Evolutionary conservation across 208 protist genomes (phyloP), one percentile per base, ranked within the genome.

Genomic region (Endotrypanum monterogeii): DNA sequence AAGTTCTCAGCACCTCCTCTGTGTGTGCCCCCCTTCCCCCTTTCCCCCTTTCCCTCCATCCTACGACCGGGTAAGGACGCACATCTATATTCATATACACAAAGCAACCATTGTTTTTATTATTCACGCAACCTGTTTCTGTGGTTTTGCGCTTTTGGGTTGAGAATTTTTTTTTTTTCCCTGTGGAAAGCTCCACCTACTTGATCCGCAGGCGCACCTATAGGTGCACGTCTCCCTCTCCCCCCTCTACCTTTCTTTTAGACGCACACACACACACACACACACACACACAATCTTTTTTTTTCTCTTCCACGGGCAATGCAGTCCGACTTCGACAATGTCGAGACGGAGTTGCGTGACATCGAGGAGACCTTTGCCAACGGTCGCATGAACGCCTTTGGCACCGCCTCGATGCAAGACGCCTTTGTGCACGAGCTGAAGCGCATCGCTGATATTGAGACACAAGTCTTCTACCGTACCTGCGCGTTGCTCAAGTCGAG

Each of bases 371-470:
- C 94, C 57, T 97, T 97, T 70, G 73, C 88, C 57, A 89, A 86
- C 3, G 92, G 92, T 32, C 83, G 86, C 58, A 95, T 95, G 90
- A 94, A 94, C 70, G 90, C 89, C 14, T 97, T 97, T 73, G 92
- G 92, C 48, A 88, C 77, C 55, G 66, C 82, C 6, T 61, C 61
- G 7, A 90, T 85, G 28, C 88, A 92, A 69, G 89, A 96, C 62
- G 83, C 81, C 46, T 92, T 96, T 56, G 71, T 94, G 25, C 83
- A 89, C 12, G 90, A 97, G 68, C 78, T 94, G 25, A 72, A 84
- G 71, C 82, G 84, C 46, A 97, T 97, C 72, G 83, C 89, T 0
- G 89, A 94, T 39, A 89, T 97, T 55, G 90, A 97, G 52, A 91
- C 90, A 14, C 87, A 97, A 58, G 88, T 97, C 1, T 97, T 95